These are phyloP conservation scores for Simplicillium aogashimaense DNA, from an alignment of 2,329 filamentous ascomycete species.

Conservation along the genomic window DNA sequence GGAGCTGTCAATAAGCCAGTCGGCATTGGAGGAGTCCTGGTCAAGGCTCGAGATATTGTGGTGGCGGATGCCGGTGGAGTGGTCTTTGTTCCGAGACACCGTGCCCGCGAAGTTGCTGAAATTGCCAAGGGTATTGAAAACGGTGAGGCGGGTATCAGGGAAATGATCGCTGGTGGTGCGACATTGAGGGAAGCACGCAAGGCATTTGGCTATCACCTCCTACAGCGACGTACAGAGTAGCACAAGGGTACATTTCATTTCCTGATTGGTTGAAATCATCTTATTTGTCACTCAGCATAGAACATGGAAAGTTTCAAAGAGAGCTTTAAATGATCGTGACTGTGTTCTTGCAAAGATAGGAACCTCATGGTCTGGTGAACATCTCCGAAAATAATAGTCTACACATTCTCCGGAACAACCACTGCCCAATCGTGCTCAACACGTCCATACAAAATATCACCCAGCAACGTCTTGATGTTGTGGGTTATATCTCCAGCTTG, in stretches of 20 bases:
- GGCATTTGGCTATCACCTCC: constrained; percentile 10
- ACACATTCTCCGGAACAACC: constrained; percentile 50
- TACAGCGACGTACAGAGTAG: constrained; percentile 8
- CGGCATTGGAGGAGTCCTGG: constrained; percentile 16
- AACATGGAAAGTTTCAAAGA: too few species aligned
- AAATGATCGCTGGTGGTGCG: constrained; percentile 6
- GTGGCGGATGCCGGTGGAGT: constrained; percentile 17
- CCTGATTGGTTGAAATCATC: too few species aligned
- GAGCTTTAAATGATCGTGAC: too few species aligned
- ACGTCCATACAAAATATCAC: constrained; percentile 66
- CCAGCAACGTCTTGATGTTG: constrained; percentile 56
- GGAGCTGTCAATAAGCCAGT: constrained; percentile 17
- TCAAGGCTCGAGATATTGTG: constrained; percentile 17
- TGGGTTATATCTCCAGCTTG: constrained; percentile 40
- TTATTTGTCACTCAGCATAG: too few species aligned
- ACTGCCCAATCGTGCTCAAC: constrained; percentile 61
- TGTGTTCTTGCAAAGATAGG: too few species aligned
- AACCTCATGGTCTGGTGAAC: too few species aligned
- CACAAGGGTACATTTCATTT: too few species aligned
- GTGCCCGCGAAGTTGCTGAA: constrained; percentile 10
- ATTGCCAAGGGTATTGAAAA: constrained; percentile 9
- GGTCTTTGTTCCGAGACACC: constrained; percentile 10
- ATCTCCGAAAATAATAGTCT: neutral
- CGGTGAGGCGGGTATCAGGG: constrained; percentile 8
- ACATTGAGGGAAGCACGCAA: constrained; percentile 8